phyloP scores from a whole-genome alignment of 257 asterid genomes.

The Echites panduratus region DNA sequence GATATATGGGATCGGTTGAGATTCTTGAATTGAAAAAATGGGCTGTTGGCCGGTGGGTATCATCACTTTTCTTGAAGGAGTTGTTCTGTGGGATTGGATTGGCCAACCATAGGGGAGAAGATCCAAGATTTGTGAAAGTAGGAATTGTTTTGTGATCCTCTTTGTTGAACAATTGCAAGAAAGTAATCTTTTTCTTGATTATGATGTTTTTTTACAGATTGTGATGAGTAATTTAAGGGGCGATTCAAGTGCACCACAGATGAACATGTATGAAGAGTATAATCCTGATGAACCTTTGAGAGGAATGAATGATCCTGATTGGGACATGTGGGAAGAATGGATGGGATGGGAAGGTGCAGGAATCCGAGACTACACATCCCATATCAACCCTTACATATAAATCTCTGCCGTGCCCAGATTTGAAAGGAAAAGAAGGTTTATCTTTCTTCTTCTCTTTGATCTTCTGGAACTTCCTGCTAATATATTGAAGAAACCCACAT shows the following conservation, averaged over 20 bases:
- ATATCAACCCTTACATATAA: slow-evolving; percentile 73
- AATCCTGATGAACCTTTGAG: slow-evolving; percentile 37
- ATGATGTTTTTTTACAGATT: slow-evolving; percentile 34
- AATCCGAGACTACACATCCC: slow-evolving; percentile 73
- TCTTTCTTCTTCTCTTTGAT: too few relatives aligned
- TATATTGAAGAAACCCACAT: slow-evolving; percentile 22
- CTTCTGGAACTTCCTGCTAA: background rate
- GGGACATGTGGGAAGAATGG: slow-evolving; percentile 95
- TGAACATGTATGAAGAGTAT: slow-evolving; percentile 18
- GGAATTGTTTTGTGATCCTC: background rate
- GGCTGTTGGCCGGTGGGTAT: too few relatives aligned
- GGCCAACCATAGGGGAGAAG: too few relatives aligned
- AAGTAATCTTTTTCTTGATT: background rate
- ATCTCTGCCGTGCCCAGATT: background rate
- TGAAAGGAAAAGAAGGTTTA: background rate
- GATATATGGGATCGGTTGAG: too few relatives aligned
- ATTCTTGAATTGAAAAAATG: too few relatives aligned
- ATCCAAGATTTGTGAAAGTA: background rate
- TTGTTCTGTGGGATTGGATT: too few relatives aligned
- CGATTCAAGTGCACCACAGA: slow-evolving; percentile 23
- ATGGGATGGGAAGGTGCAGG: slow-evolving; percentile 99
- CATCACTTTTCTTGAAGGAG: too few relatives aligned
- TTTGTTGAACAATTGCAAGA: background rate
- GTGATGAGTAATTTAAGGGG: slow-evolving; percentile 66
- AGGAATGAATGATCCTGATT: slow-evolving; percentile 56